These are phyloP conservation scores for Pichia cabralensis DNA, from an alignment of 805 yeast species.

Conservation along the genomic window DNA sequence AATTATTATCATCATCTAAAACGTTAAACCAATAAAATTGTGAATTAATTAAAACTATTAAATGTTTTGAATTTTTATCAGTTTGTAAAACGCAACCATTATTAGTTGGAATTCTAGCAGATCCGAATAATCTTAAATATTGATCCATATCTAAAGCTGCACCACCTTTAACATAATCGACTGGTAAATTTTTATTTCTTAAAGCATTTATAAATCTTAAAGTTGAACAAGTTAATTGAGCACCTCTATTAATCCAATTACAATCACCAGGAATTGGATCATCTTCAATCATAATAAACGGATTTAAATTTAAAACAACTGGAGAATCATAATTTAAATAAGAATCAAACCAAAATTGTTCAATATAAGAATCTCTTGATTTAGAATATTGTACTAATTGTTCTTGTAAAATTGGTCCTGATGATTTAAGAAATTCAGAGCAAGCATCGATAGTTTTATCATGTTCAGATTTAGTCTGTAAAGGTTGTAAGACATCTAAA, in stretches of 20 bases:
- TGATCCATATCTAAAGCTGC: conserved; percentile 82
- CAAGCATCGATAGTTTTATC: conserved; percentile 50
- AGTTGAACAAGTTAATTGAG: conserved; percentile 66
- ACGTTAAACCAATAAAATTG: conserved; percentile 96
- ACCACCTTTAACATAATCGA: conserved; percentile 56
- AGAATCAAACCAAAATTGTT: conserved; percentile 91
- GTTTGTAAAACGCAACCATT: conserved; percentile 82
- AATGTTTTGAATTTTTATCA: conserved; percentile 65
- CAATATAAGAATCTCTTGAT: conserved; percentile 70
- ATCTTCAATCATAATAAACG: conserved; percentile 82
- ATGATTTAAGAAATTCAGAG: conserved; percentile 40
- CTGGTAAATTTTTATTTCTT: conserved; percentile 61
- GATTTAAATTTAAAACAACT: conserved; percentile 85
- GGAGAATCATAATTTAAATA: conserved; percentile 81
- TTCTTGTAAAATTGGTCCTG: conserved; percentile 50
- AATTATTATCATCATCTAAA: conserved; percentile 58
- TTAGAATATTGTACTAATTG: conserved; percentile 53
- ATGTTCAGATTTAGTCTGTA: conserved; percentile 73
- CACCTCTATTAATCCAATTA: conserved; percentile 71
- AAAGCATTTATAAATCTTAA: conserved; percentile 73
- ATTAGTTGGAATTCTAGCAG: conserved; percentile 75
- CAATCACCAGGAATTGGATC: conserved; percentile 69
- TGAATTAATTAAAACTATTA: conserved; percentile 72
- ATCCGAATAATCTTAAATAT: conserved; percentile 77
- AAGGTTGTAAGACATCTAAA: conserved; percentile 58